Base-by-base conservation (phyloP, 176 grass and related monocot species). In the Bolboschoenus planiculmis region DNA sequence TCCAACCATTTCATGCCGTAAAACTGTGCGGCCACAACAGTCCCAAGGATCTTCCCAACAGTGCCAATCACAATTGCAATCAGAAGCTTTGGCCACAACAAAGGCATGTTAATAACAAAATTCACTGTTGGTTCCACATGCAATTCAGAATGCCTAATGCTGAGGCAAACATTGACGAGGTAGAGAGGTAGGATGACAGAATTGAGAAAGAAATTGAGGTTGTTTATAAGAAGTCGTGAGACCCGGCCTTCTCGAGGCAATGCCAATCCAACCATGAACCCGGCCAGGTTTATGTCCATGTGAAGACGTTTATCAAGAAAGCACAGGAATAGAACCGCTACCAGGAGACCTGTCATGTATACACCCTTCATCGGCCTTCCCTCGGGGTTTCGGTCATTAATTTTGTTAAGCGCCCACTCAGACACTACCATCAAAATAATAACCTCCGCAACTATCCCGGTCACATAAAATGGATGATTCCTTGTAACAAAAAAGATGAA, bases 141-240 rank as follows among this genome's bases (percentile, higher is more conserved):
- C 84, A 84, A 80, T 81, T 87, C 3, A 48, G 88, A 90, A 59
- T 93, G 91, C 0, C 86, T 80, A 3, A 90, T 82, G 39, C 83
- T 88, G 10, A 90, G 86, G 88, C 85, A 90, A 50, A 91, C 79
- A 33, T 89, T 81, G 83, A 76, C 24, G 23, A 89, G 84, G 83
- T 94, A 94, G 40, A 89, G 83, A 65, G 92, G 92, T 18, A 91
- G 83, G 31, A 94, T 83, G 65, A 91, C 71, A 63, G 87, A 89
- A 75, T 40, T 87, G 47, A 94, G 89, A 81, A 94, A 68, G 46
- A 94, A 61, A 80, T 94, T 92, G 66, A 92, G 86, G 71, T 92
- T 92, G 86, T 88, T 92, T 5, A 92, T 87, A 1, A 95, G 86
- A 51, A 95, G 55, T 7, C 88, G 63, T 0, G 93, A 87, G 35